phyloP scores from a whole-genome alignment of 2,329 filamentous ascomycete species.

The Cladosporium oxysporum region DNA sequence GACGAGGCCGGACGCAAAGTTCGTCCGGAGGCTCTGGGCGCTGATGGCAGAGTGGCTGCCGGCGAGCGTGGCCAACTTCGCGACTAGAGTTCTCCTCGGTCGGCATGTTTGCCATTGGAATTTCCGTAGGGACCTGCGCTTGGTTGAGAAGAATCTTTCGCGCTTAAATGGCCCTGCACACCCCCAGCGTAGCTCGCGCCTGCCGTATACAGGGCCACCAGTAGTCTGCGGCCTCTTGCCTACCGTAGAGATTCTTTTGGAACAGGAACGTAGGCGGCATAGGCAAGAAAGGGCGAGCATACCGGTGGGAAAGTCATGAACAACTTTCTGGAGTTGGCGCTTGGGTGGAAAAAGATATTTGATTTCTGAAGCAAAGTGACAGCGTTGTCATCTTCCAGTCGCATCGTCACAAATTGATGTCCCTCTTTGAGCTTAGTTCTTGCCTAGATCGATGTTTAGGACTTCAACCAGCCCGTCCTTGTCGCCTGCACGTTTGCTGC shows the following conservation, averaged over 20 bases:
- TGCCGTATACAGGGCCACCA: neutral
- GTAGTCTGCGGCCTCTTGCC: neutral
- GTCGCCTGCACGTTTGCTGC: conserved; percentile 15
- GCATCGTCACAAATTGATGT: neutral
- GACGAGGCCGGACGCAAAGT: neutral
- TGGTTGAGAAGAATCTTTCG: neutral
- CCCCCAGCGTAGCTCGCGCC: neutral
- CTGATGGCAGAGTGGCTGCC: neutral
- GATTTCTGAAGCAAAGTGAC: neutral
- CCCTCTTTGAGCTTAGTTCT: conserved; percentile 19
- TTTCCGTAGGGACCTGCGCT: neutral
- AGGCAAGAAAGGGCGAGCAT: neutral
- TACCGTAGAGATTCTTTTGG: neutral
- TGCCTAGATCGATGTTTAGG: conserved; percentile 50
- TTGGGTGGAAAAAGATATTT: neutral
- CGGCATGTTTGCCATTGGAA: neutral
- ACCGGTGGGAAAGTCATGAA: neutral
- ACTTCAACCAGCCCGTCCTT: conserved; percentile 43
- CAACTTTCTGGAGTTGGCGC: neutral
- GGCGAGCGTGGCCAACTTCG: neutral
- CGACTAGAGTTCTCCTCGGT: neutral
- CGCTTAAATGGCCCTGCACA: neutral
- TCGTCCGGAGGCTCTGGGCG: neutral
- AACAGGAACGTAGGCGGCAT: neutral
- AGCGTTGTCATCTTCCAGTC: neutral